Conservation (phyloP, 495 filamentous ascomycete species). For the Halenospora varia region DNA sequence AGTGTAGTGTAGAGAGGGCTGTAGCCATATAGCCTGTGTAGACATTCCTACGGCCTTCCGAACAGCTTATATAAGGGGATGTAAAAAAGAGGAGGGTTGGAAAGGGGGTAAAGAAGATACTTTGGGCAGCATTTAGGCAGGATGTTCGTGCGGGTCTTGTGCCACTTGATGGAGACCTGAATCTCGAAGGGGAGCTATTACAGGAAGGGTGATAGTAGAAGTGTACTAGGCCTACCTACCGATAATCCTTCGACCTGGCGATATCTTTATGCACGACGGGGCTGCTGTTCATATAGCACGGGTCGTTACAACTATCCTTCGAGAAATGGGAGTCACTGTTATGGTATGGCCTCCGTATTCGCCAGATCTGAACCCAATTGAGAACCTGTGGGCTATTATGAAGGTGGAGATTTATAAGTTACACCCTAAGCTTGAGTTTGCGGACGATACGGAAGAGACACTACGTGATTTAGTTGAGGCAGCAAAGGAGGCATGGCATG, state of each 20-base stretch:
- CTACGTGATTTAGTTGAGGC: background rate
- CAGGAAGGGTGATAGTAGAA: background rate
- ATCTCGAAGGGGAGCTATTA: background rate
- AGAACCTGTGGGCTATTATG: conserved; percentile 27
- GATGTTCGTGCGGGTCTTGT: background rate
- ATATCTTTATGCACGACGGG: background rate
- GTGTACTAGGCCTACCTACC: background rate
- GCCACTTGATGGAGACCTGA: background rate
- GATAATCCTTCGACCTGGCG: background rate
- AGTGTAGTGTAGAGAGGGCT: background rate
- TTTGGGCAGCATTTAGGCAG: background rate
- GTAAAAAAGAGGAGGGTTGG: background rate
- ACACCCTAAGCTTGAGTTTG: background rate
- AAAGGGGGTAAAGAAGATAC: background rate
- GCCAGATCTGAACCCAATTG: conserved; percentile 27
- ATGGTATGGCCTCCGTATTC: conserved; percentile 23
- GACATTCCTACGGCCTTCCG: background rate
- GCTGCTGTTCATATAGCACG: background rate
- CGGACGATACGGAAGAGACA: background rate
- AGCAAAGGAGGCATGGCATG: background rate
- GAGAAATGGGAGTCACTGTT: conserved; percentile 9
- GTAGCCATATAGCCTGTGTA: background rate
- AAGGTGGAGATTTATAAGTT: conserved; percentile 12
- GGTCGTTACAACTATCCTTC: background rate
- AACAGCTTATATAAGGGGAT: background rate